Conservation (phyloP, 768 basidiomycete genomes). For the Pleurotus pulmonarius region DNA sequence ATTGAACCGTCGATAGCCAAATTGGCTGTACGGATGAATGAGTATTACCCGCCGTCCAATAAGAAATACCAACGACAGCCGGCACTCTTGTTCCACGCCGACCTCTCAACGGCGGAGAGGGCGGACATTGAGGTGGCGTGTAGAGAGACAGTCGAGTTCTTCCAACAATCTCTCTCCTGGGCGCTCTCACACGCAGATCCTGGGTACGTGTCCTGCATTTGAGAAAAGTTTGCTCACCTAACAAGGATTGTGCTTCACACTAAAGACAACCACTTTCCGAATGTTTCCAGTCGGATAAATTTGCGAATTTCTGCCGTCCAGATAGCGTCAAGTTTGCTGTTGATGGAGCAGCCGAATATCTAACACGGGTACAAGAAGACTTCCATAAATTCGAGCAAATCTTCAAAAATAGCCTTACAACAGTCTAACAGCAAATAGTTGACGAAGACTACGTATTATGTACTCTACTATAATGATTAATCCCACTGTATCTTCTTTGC, state of each 20-base stretch:
- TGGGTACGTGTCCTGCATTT: conserved; percentile 12
- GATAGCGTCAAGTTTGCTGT: neutral
- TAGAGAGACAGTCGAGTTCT: conserved; percentile 12
- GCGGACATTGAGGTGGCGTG: conserved; percentile 13
- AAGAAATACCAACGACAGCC: conserved; percentile 13
- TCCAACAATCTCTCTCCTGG: conserved; percentile 18
- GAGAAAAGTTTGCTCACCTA: neutral
- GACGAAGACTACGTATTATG: neutral
- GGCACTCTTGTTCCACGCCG: conserved; percentile 22
- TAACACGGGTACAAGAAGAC: neutral
- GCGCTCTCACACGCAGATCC: conserved; percentile 13
- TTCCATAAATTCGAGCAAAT: conserved; percentile 7
- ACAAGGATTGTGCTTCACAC: neutral
- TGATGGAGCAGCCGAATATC: neutral
- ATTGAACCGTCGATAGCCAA: conserved; percentile 23
- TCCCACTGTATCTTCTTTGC: conserved; percentile 78
- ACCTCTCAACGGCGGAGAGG: conserved; percentile 21
- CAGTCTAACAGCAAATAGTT: neutral
- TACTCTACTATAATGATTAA: conserved; percentile 20
- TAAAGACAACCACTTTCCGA: neutral
- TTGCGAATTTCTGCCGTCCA: neutral
- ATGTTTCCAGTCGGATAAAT: neutral
- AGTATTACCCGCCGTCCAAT: conserved; percentile 34
- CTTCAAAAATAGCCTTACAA: conserved; percentile 5
- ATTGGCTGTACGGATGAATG: conserved; percentile 34